Percentiles rank a stretch among this genome's conserved stretches.
Evolutionary conservation across 768 basidiomycete genomes (phyloP).

Genomic region (Coprinopsis marcescibilis): DNA sequence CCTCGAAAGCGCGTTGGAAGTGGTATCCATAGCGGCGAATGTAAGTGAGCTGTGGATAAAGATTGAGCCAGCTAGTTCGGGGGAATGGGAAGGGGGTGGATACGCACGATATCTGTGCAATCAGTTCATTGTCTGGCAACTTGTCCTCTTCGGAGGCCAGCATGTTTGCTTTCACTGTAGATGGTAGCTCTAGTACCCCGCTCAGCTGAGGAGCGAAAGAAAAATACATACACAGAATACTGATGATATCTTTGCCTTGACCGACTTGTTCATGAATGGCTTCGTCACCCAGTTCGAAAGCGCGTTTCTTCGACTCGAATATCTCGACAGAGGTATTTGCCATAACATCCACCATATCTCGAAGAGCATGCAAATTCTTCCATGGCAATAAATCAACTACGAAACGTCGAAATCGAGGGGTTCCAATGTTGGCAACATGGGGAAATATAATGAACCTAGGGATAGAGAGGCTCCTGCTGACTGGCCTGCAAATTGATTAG

Average conservation of each 20-base stretch:
- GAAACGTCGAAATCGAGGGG: slow-evolving; percentile 22
- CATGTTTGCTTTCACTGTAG: slow-evolving; percentile 35
- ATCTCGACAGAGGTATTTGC: slow-evolving; percentile 28
- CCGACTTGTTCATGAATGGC: slow-evolving; percentile 26
- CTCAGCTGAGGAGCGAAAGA: not conserved
- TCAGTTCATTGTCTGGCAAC: slow-evolving; percentile 28
- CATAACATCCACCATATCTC: slow-evolving; percentile 27
- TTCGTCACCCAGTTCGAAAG: slow-evolving; percentile 27
- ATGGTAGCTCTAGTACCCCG: no score
- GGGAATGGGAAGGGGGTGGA: not conserved
- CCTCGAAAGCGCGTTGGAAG: slow-evolving; percentile 30
- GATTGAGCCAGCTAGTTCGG: not conserved
- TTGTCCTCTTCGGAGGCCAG: slow-evolving; percentile 23
- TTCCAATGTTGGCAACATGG: slow-evolving; percentile 17
- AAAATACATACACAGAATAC: slow-evolving; percentile 29
- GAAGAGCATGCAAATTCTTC: slow-evolving; percentile 3
- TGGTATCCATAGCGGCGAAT: slow-evolving; percentile 40
- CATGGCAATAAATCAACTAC: not conserved
- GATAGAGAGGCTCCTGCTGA: not conserved
- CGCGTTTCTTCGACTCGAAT: slow-evolving; percentile 27
- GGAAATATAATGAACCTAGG: slow-evolving; percentile 13
- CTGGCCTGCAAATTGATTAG: not conserved
- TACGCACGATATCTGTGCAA: slow-evolving; percentile 25
- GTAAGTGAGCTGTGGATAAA: slow-evolving; percentile 26
- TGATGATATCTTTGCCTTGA: slow-evolving; percentile 38